Base-by-base conservation (phyloP, 2,329 filamentous ascomycete species). In the Colletotrichum agaves region DNA sequence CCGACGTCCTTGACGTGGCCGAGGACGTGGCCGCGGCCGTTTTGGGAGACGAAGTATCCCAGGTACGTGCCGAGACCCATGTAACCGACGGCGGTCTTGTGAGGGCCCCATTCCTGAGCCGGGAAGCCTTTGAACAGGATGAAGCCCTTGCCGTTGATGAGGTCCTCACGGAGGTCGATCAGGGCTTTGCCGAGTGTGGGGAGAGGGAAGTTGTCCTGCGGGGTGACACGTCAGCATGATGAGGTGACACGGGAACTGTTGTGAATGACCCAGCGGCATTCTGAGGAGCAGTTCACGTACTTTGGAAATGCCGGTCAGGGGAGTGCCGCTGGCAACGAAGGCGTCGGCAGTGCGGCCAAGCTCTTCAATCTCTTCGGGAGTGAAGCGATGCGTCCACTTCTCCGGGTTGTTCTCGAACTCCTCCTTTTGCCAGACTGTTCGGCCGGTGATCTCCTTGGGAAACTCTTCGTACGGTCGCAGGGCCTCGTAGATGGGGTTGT, bases 1-100 rank as follows among this genome's bases (percentile, higher is more conserved):
- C 93, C 92, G 3, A 96, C 86, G 79, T 97, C 93, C 80, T 97
- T 95, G 73, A 97, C 93, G 77, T 97, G 93, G 7, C 93, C 93
- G 1, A 97, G 87, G 10, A 97, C 92, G 79, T 97, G 93, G 49
- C 93, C 93, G 17, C 89, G 88, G 17, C 90, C 90, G 81, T 97
- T 97, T 75, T 97, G 94, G 23, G 89, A 92, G 44, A 97, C 88
- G 71, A 96, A 95, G 82, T 97, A 96, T 66, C 94, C 93, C 10
- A 97, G 85, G 78, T 97, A 91, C 5, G 92, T 93, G 44, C 92
- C 91, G 2, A 97, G 85, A 4, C 94, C 94, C 90, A 97, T 94
- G 81, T 97, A 97, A n/a, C 91, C 93, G 11, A 93, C 89, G 7
- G 93, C 93, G 11, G 89, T 92, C 81, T 97, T 97, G 76, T 89